These are phyloP conservation scores for Sutorius eximius DNA, from an alignment of 1,284 basidiomycete genomes.

Conservation along the genomic window DNA sequence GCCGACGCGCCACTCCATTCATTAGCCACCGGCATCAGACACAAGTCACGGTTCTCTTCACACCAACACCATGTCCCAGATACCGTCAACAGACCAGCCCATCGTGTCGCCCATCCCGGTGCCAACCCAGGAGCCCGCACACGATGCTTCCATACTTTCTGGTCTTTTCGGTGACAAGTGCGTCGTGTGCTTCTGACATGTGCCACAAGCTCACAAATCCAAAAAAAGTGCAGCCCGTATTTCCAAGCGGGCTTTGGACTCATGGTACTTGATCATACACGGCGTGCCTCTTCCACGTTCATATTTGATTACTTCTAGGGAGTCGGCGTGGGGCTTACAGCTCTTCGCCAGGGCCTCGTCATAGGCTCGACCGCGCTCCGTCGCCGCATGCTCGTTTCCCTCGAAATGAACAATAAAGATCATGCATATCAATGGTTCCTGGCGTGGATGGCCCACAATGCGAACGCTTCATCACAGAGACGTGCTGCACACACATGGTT, in stretches of 20 bases:
- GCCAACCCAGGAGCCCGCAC: slow-evolving; percentile 12
- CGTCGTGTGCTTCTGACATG: slow-evolving; percentile 14
- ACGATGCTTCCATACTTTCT: slow-evolving; percentile 12
- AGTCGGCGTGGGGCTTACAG: slow-evolving; percentile 79
- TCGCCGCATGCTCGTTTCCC: slow-evolving; percentile 87
- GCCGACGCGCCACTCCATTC: slow-evolving; percentile 31
- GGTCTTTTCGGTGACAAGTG: slow-evolving; percentile 35
- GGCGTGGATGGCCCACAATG: slow-evolving; percentile 87
- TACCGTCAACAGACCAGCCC: slow-evolving; percentile 4
- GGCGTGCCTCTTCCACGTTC: slow-evolving; percentile 5
- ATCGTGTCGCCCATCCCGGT: slow-evolving; percentile 7
- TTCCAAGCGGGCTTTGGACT: slow-evolving; percentile 96
- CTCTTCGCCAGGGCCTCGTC: slow-evolving; percentile 70
- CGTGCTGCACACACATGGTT: slow-evolving; percentile 49
- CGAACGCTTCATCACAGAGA: slow-evolving; percentile 39
- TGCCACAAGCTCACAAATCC: slow-evolving; percentile 13
- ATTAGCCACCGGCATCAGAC: slow-evolving; percentile 11
- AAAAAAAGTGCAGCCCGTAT: slow-evolving; percentile 73
- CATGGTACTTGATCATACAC: slow-evolving; percentile 61
- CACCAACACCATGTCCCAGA: slow-evolving; percentile 8
- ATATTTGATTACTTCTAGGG: slow-evolving; percentile 51
- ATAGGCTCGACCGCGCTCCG: slow-evolving; percentile 77
- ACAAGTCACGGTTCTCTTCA: background rate
- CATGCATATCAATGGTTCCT: slow-evolving; percentile 96
- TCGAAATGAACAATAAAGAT: slow-evolving; percentile 97